These are phyloP conservation scores for Globisporangium emineosum DNA, from an alignment of 352 stramenopile genomes.

Conservation along the genomic window DNA sequence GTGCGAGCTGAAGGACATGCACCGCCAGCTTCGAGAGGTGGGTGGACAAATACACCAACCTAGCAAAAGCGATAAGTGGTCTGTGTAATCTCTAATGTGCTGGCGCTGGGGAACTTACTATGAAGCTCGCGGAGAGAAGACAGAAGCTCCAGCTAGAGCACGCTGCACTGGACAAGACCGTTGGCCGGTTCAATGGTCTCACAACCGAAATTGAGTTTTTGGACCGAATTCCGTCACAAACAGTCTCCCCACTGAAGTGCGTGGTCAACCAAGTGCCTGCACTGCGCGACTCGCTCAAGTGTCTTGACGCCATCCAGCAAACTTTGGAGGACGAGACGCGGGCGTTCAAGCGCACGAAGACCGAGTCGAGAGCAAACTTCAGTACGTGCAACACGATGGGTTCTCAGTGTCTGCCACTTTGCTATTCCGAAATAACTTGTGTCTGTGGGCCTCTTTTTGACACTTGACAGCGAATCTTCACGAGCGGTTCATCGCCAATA, in stretches of 20 bases:
- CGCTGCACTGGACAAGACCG: constrained; percentile 27
- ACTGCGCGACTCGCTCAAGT: constrained; percentile 42
- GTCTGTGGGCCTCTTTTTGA: not conserved
- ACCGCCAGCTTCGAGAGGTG: constrained; percentile 1
- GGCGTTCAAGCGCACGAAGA: constrained; percentile 52
- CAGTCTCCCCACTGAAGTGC: constrained; percentile 45
- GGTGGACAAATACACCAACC: no score
- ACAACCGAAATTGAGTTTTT: constrained; percentile 42
- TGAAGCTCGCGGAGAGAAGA: not conserved
- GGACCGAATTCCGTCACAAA: constrained; percentile 32
- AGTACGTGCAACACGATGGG: constrained; percentile 14
- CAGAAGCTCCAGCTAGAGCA: constrained; percentile 24
- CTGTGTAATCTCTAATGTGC: not conserved
- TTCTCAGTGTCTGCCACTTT: constrained; percentile 19
- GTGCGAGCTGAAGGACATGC: not conserved
- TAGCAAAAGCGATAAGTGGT: no score
- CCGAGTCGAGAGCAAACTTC: constrained; percentile 29
- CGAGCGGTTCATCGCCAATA: constrained; percentile 49
- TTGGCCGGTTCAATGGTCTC: constrained; percentile 35
- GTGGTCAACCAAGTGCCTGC: constrained; percentile 37
- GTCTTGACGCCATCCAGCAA: constrained; percentile 43
- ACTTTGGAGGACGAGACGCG: constrained; percentile 45
- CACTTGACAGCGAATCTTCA: constrained; percentile 32
- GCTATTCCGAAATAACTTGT: not conserved
- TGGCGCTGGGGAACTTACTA: no score